A percentile compares a stretch with the other conserved stretches of the same genome.
Conservation (phyloP, 768 basidiomycete genomes). For the Russula sp. region DNA sequence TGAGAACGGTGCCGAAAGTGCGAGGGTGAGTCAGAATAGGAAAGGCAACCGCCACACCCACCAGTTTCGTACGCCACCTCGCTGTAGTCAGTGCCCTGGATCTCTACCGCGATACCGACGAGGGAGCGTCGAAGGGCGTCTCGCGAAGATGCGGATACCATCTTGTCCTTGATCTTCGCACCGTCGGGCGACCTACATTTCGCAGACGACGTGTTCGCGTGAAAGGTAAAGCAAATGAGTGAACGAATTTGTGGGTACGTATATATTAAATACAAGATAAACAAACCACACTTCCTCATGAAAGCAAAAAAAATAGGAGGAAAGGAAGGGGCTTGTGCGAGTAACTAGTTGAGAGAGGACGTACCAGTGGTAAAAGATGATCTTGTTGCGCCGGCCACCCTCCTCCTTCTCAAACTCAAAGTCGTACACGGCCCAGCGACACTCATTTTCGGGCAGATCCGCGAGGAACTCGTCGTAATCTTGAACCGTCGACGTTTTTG, state of each 20-base stretch:
- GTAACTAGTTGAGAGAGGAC: not conserved
- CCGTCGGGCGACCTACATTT: conserved; percentile 71
- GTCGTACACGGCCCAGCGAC: conserved; percentile 91
- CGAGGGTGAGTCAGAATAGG: not conserved
- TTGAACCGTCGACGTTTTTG: conserved; percentile 45
- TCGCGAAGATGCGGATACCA: conserved; percentile 86
- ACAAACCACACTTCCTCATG: no score
- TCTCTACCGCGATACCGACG: conserved; percentile 68
- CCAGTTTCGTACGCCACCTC: conserved; percentile 70
- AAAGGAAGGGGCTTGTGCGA: not conserved
- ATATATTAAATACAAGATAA: not conserved
- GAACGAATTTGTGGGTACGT: no score
- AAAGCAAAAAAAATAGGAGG: not conserved
- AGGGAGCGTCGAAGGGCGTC: conserved; percentile 69
- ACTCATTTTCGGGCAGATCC: conserved; percentile 66
- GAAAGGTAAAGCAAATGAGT: not conserved
- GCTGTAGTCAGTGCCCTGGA: conserved; percentile 75
- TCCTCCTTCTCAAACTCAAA: conserved; percentile 72
- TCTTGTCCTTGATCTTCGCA: conserved; percentile 85
- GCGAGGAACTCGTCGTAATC: conserved; percentile 68
- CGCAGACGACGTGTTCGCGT: no score
- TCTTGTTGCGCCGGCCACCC: conserved; percentile 78
- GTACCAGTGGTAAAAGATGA: conserved; percentile 79
- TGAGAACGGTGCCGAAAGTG: not conserved
- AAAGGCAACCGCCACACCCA: conserved; percentile 25